Base-by-base conservation (phyloP, 441 rosid genomes). In the Pelargonium australe region DNA sequence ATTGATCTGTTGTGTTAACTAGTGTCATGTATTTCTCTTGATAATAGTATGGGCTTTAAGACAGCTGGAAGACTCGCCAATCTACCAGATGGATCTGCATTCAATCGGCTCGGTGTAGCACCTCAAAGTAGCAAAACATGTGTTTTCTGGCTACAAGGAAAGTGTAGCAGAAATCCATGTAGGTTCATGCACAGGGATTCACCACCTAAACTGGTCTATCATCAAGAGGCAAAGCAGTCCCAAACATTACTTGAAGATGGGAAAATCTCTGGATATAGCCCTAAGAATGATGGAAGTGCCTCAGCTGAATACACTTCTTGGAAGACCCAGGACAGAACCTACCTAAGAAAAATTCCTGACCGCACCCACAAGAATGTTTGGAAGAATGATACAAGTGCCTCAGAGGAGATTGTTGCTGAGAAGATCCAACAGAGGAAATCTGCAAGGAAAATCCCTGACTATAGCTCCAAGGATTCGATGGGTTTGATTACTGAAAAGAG, bases 121-220 rank as follows among this genome's bases (percentile, higher is more conserved):
- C 45, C 45, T 41, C 45, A 41, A 47, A 28, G 44, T n/a, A 7
- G 13, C 3, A 28, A 40, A 28, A 34, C 11, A 6, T 63, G 66
- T 63, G 40, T 34, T 0, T 74, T n/a, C 5, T 74, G 73, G 77
- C 0, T 69, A 0, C 37, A 4, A 4, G 77, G 77, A 20, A 69
- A 11, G 11, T 74, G 77, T 65, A 74, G 58, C 51, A 60, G 73
- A 57, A 58, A 69, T 34, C 73, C 77, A 1, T 74, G 73, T 19
- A 1, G 65, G 44, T 74, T 69, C 23, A 43, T 65, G 20, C 73
- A 68, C 41, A 13, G 12, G 6, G 74, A 71, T 3, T 5, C 37
- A 8, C 65, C 64, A 57, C 14, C 45, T 10, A 47, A 47, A 10
- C n/a, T 47, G n/a, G 12, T 47, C n/a, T 47, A 47, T 47, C 53